Evolutionary conservation across 768 basidiomycete species (phyloP), one percentile per base, ranked within the genome.

Genomic region (Leccinum incarnatum): DNA sequence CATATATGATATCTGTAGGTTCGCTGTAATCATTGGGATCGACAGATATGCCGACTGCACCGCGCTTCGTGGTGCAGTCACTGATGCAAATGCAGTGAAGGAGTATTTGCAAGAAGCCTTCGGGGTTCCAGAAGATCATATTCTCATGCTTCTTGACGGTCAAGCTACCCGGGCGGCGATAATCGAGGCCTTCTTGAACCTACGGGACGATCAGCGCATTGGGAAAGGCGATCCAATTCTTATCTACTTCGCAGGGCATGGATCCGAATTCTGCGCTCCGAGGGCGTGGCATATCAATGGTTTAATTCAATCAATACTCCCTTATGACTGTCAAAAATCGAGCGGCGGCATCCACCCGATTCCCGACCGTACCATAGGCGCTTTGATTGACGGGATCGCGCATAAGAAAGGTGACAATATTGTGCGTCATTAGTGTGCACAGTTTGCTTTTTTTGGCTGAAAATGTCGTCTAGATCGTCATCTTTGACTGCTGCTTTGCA

Each of bases 401-500:
- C 65, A 65, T 25, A 48, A 40, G 23, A 77, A 74, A 56, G 80
- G 80, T 6, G 72, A 79, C 61, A 81, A 80, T 56, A 78, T 80
- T 25, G 79, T 78, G 37, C 45, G 78, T 62, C 37, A 21, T 48
- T 48, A 2, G 8, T 42, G 42, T 25, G 15, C 34, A 9, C 15
- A 1, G 1, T 53, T 34, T n/a, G 15, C 4, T 17, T 34, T 34
- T 4, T 47, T 12, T 29, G 10, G 1, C 42, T 55, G 34, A 58
- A 55, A 8, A 50, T 42, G 32, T 3, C 30, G 14, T 21, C 15
- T 54, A 81, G 80, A 78, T 75, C 10, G 64, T 80, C 17, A 76
- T 81, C 45, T 68, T 81, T 5, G 80, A 81, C 53, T 80, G 80
- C 48, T 81, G 80, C 59, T 69, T 73, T 62, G 77, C 80, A 4